Evolutionary conservation across 2,329 filamentous ascomycete species (phyloP).

Genomic region (Cladosporium oxysporum): DNA sequence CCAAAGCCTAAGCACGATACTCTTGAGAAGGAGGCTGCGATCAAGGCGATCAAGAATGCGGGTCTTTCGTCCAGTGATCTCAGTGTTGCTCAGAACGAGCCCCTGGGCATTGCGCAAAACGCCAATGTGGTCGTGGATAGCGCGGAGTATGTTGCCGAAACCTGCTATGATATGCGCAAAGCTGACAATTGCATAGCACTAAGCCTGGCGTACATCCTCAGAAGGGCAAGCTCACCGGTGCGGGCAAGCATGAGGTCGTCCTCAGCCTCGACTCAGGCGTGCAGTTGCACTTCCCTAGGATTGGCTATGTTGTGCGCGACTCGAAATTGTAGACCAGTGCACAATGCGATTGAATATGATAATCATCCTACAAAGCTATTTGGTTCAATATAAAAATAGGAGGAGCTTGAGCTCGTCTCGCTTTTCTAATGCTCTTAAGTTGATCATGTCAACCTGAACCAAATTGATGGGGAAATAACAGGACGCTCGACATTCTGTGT

Average conservation of each 20-base stretch:
- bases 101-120: conserved; percentile 20
- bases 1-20: conserved; percentile 21
- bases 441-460: background rate
- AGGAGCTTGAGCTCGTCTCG: background rate
- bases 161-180: background rate
- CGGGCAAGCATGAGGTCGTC: conserved; percentile 30
- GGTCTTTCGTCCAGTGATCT: conserved; percentile 21
- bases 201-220: conserved; percentile 32
- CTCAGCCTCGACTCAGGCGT: conserved; percentile 34
- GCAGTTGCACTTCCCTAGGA: conserved; percentile 42
- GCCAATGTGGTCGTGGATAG: conserved; percentile 22
- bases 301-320: conserved; percentile 38
- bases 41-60: conserved; percentile 17
- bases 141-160: conserved; percentile 14
- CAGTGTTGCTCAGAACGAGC: background rate
- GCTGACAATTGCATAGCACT: conserved; percentile 22
- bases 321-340: conserved; percentile 8
- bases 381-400: background rate
- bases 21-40: conserved; percentile 21
- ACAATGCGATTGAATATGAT: background rate
- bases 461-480: too few species aligned
- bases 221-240: conserved; percentile 32
- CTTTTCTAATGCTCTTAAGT: background rate
- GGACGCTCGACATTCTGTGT: too few species aligned
- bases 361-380: background rate